Conservation (phyloP, 495 filamentous ascomycete genomes). For the Penicillium fimorum region DNA sequence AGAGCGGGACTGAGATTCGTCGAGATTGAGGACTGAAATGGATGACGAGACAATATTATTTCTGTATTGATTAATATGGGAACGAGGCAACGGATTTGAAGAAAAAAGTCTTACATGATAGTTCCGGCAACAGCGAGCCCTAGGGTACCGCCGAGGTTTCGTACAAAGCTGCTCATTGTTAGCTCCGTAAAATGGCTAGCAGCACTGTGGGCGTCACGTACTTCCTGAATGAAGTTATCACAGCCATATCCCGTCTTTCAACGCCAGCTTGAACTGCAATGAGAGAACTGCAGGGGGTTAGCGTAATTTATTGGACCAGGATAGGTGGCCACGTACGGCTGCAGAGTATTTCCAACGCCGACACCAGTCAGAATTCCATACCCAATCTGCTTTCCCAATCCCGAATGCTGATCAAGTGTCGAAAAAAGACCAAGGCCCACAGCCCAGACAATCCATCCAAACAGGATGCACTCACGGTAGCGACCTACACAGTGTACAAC, state of each 20-base stretch:
- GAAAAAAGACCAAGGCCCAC: conserved; percentile 54
- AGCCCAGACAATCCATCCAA: conserved; percentile 54
- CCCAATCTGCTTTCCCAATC: conserved; percentile 53
- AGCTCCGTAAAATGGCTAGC: conserved; percentile 3
- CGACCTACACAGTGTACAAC: conserved; percentile 53
- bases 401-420: conserved; percentile 47
- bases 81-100: not conserved
- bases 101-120: conserved; percentile 37
- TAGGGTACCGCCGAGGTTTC: conserved; percentile 53
- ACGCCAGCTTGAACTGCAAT: conserved; percentile 55
- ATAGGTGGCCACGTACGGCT: conserved; percentile 37
- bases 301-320: not conserved
- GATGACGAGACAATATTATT: conserved; percentile 46
- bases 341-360: conserved; percentile 53
- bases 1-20: conserved; percentile 24
- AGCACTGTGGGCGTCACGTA: conserved; percentile 23
- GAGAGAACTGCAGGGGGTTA: conserved; percentile 29
- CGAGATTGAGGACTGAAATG: conserved; percentile 32
- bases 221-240: conserved; percentile 55
- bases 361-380: conserved; percentile 52
- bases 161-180: conserved; percentile 43
- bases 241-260: conserved; percentile 53
- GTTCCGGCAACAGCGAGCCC: conserved; percentile 54
- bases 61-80: conserved; percentile 22
- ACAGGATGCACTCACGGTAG: conserved; percentile 52